phyloP scores from a whole-genome alignment of 2,329 filamentous ascomycete genomes.

The Aspergillus oerlinghausenensis region DNA sequence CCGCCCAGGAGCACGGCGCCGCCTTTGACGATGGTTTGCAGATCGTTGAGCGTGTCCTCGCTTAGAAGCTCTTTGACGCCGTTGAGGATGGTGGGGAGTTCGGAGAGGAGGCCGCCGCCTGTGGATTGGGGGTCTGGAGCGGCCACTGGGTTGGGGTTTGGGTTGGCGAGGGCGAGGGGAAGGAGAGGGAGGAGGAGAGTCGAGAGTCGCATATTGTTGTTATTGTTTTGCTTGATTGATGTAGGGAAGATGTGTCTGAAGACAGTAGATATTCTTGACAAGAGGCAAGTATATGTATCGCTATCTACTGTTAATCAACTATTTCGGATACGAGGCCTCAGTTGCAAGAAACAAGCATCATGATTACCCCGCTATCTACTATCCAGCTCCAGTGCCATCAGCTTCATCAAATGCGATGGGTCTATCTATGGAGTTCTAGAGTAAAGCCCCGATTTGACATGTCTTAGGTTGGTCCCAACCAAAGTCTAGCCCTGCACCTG shows the following conservation, averaged over 20 bases:
- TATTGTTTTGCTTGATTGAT: neutral
- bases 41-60: conserved; percentile 20
- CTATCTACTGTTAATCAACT: neutral
- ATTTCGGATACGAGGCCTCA: neutral
- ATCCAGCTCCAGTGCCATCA: neutral
- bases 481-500: neutral
- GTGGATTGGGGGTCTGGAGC: conserved; percentile 15
- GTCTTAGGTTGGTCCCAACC: neutral
- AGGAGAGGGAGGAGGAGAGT: conserved; percentile 20
- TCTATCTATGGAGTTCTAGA: neutral
- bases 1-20: conserved; percentile 27
- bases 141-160: conserved; percentile 15
- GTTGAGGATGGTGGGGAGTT: conserved; percentile 22
- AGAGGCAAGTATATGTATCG: neutral
- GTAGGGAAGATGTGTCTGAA: neutral
- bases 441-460: neutral
- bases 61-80: conserved; percentile 25
- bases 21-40: conserved; percentile 23
- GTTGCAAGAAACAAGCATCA: neutral
- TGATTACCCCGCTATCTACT: neutral
- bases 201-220: conserved; percentile 9
- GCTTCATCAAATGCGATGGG: neutral
- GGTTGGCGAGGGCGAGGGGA: conserved; percentile 16
- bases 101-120: conserved; percentile 22
- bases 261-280: neutral